Conservation (phyloP, 768 basidiomycete genomes). For the Auriculariales sp. region DNA sequence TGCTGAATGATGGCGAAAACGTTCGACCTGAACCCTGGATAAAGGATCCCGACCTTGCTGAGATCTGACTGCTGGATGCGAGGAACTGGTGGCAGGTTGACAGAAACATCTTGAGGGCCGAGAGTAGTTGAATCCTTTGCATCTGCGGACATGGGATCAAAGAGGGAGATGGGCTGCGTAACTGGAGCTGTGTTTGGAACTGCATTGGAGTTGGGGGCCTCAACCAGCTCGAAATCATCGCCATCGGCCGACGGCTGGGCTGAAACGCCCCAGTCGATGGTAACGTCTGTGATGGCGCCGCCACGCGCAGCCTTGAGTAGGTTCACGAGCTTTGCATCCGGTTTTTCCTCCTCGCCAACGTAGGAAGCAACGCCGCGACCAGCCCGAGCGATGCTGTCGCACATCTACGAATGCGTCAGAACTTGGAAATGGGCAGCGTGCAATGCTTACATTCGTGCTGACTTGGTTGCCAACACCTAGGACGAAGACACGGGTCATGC, state of each 20-base stretch:
- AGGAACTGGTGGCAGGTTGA: conserved; percentile 8
- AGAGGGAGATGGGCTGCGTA: not conserved
- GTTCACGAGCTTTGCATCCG: conserved; percentile 32
- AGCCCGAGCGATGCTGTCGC: conserved; percentile 34
- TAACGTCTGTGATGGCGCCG: conserved; percentile 28
- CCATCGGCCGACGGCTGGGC: not conserved
- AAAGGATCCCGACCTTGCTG: not conserved
- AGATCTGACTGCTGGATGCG: conserved; percentile 6
- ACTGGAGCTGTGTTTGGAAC: not conserved
- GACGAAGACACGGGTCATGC: conserved; percentile 32
- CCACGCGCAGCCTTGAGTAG: conserved; percentile 38
- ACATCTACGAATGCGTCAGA: conserved; percentile 14
- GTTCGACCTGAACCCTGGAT: conserved; percentile 7
- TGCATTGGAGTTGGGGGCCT: not conserved
- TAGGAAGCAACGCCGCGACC: conserved; percentile 39
- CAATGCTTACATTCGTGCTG: conserved; percentile 18
- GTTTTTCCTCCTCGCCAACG: conserved; percentile 29
- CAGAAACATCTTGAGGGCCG: not conserved
- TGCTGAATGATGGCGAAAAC: conserved; percentile 8
- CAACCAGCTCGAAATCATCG: conserved; percentile 9
- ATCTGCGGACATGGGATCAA: not conserved
- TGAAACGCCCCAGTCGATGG: conserved; percentile 31
- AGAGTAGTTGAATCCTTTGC: not conserved
- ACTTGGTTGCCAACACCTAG: conserved; percentile 40
- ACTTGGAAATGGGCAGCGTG: not conserved